A percentile compares a stretch with the other conserved stretches of the same genome.
Evolutionary conservation across 305 asterid genomes (phyloP).

Genomic region (Fraxinus albicans): DNA sequence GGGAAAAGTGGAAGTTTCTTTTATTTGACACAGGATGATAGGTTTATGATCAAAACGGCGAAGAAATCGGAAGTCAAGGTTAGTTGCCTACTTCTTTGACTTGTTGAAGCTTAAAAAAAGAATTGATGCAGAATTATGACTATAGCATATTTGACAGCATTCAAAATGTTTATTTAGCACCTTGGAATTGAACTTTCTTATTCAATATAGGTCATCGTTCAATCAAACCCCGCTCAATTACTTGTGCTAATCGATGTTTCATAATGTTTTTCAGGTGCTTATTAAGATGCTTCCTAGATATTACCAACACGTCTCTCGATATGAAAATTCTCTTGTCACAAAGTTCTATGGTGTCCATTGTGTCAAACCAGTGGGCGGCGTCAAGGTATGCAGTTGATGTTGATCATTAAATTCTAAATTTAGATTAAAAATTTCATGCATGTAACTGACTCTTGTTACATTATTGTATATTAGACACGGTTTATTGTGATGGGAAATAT

Average conservation of each 20-base stretch:
- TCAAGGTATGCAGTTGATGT: constrained; percentile 55
- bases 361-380: constrained; percentile 94
- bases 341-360: constrained; percentile 96
- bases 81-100: constrained; percentile 42
- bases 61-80: constrained; percentile 99
- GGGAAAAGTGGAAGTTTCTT: constrained; percentile 98
- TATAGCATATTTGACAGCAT: background rate
- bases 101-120: constrained; percentile 11
- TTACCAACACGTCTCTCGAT: constrained; percentile 63
- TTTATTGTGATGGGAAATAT: constrained; percentile 98
- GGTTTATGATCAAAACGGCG: constrained; percentile 96
- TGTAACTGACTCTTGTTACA: constrained; percentile 16
- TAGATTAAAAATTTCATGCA: background rate
- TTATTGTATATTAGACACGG: constrained; percentile 57
- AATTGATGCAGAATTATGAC: background rate
- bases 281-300: constrained; percentile 94
- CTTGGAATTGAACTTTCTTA: constrained; percentile 12
- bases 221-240: constrained; percentile 15
- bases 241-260: constrained; percentile 22
- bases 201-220: background rate
- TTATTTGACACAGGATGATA: constrained; percentile 91
- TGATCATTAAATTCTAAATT: constrained; percentile 5
- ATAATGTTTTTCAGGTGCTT: constrained; percentile 67
- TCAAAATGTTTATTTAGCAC: background rate
- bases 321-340: constrained; percentile 86